Evolutionary conservation across 306 rosid genomes (phyloP), one percentile per base, ranked within the genome.

Genomic region (Casuarina glauca): DNA sequence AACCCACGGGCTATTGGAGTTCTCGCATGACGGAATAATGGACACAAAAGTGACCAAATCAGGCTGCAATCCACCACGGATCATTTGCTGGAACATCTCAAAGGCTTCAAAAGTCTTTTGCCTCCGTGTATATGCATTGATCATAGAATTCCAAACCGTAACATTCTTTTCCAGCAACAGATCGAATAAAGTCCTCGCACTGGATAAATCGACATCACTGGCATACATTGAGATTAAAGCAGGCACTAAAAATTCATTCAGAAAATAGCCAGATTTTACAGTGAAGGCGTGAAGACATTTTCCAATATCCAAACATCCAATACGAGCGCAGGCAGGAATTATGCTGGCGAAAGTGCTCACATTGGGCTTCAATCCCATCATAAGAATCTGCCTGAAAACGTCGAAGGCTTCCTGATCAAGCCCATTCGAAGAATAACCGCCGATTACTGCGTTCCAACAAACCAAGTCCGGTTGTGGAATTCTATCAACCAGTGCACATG

Each of bases 151-250:
- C 87, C 82, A 80, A 61, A 74, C 66, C 17, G 75, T 44, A 68
- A 42, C 77, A 45, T 69, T 77, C 55, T 68, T 84, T 43, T 60
- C 70, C 11, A 35, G 36, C 13, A 70, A 72, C 15, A 66, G 73
- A 77, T 80, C 87, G 73, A 84, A 84, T 77, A 84, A 61, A 12
- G 70, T 74, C 39, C 82, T 74, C 67, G 84, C 77, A 77, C 11
- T 46, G 9, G 20, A 62, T 49, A 68, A 51, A 55, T 84, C 84
- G 36, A 5, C 50, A 53, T 60, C 79, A 41, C 84, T 60, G 1
- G 79, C 74, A 12, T 80, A 80, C 84, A 84, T 74, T n/a, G 87
- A 84, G 52, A 84, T 45, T 3, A 84, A 70, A 69, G 87, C 80
- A 16, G 87, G 82, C 54, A 76, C 76, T 9, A 84, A 50, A 77